These are phyloP conservation scores for Chrysanthemum makinoi DNA, from an alignment of 129 eudicot genomes.

Conservation along the genomic window DNA sequence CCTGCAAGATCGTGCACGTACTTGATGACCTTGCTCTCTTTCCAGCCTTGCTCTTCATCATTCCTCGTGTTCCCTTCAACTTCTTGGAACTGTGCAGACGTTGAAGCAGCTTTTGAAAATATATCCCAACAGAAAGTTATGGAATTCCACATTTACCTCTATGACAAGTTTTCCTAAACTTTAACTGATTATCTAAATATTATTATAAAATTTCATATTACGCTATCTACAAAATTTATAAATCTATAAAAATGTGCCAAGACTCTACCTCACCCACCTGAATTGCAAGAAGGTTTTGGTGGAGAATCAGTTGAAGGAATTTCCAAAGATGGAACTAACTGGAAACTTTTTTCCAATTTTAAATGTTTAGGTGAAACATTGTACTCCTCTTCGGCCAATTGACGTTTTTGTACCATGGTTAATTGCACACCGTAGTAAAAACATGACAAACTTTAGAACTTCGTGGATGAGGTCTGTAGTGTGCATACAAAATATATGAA, in stretches of 20 bases:
- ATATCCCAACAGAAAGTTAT: no score
- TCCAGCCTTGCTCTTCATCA: constrained; percentile 12
- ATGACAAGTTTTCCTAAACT: no score
- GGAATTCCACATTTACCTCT: no score
- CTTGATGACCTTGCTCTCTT: constrained; percentile 2
- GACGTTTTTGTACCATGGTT: constrained; percentile 61
- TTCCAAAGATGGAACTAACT: constrained; percentile 37
- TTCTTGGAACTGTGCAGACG: constrained; percentile 1
- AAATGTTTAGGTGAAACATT: constrained; percentile 51
- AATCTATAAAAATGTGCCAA: not conserved
- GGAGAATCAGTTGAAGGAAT: constrained; percentile 25
- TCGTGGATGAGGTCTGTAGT: no score
- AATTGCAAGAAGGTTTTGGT: constrained; percentile 17
- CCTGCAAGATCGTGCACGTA: not conserved
- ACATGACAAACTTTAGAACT: not conserved
- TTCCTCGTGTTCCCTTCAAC: constrained; percentile 9
- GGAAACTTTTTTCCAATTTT: constrained; percentile 35
- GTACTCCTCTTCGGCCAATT: constrained; percentile 39
- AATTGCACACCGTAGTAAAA: constrained; percentile 30
- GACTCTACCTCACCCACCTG: constrained; percentile 37
- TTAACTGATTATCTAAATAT: no score
- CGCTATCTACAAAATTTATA: no score
- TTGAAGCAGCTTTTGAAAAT: not conserved
- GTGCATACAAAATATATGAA: no score
- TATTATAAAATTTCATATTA: no score